phyloP scores from a whole-genome alignment of 1,284 basidiomycete genomes.

The Leccinum pachyderme region DNA sequence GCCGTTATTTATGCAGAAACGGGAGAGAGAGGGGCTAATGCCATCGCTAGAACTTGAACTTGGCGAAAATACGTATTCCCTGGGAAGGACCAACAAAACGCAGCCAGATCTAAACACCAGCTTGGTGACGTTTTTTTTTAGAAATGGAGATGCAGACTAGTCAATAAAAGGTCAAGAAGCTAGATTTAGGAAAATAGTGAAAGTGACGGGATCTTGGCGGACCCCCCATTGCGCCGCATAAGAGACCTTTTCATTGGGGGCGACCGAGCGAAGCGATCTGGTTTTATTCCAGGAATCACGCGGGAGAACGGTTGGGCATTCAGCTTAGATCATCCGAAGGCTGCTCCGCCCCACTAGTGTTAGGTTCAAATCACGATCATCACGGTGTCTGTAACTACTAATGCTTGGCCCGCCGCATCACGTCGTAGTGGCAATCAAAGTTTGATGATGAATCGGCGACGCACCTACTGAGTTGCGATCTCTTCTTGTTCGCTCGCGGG shows the following conservation, averaged over 20 bases:
- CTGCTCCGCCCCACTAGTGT: not conserved
- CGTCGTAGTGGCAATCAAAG: constrained; percentile 21
- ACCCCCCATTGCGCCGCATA: constrained; percentile 23
- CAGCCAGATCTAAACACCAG: constrained; percentile 13
- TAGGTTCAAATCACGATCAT: constrained; percentile 9
- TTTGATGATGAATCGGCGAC: constrained; percentile 13
- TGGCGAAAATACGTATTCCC: constrained; percentile 35
- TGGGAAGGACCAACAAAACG: constrained; percentile 29
- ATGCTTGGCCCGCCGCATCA: constrained; percentile 1
- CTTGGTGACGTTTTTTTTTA: constrained; percentile 35
- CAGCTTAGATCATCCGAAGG: constrained; percentile 11
- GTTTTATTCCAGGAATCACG: constrained; percentile 13
- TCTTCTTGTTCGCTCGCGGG: constrained; percentile 21
- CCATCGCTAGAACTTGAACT: constrained; percentile 29
- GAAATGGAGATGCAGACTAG: constrained; percentile 23
- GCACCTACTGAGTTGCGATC: constrained; percentile 18
- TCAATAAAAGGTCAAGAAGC: constrained; percentile 25
- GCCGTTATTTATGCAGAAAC: constrained; percentile 32
- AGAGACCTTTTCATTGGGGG: constrained; percentile 20
- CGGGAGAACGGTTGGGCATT: constrained; percentile 13
- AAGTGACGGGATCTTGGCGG: constrained; percentile 14
- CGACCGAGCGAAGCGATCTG: constrained; percentile 17
- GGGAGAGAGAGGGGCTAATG: constrained; percentile 16
- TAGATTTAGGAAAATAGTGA: constrained; percentile 25
- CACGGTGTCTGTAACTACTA: constrained; percentile 19